These are phyloP conservation scores for Leccinum obscurum DNA, from an alignment of 768 basidiomycete species.

Conservation along the genomic window DNA sequence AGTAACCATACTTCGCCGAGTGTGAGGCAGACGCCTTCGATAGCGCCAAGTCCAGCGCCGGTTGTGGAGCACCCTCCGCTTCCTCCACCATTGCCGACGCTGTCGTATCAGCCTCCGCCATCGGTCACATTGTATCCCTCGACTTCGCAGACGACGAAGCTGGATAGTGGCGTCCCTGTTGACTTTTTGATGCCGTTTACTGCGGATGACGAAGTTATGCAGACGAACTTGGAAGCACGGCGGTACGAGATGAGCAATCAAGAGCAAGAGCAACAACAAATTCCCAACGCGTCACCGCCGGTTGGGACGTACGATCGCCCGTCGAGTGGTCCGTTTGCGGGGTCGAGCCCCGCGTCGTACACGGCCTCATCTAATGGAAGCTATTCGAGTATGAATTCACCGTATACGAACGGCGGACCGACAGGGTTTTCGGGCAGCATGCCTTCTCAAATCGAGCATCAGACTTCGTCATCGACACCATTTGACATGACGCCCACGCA, in stretches of 20 bases:
- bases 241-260: constrained; percentile 20
- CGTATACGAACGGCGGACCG: constrained; percentile 24
- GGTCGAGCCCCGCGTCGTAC: constrained; percentile 28
- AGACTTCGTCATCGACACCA: constrained; percentile 12
- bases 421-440: constrained; percentile 10
- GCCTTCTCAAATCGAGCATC: constrained; percentile 24
- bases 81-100: constrained; percentile 13
- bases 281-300: constrained; percentile 7
- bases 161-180: constrained; percentile 10
- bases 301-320: constrained; percentile 24
- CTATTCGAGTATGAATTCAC: constrained; percentile 27
- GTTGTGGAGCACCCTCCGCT: constrained; percentile 8
- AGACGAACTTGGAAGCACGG: constrained; percentile 13
- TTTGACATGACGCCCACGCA: constrained; percentile 23
- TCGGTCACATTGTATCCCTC: constrained; percentile 14
- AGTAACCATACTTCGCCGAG: constrained; percentile 3
- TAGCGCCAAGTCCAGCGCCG: constrained; percentile 11
- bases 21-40: constrained; percentile 11
- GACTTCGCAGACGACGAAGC: constrained; percentile 13
- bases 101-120: constrained; percentile 9
- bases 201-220: constrained; percentile 19
- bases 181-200: constrained; percentile 29
- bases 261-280: constrained; percentile 5
- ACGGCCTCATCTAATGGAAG: constrained; percentile 22
- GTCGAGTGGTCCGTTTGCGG: constrained; percentile 19